Conservation (phyloP, 1,284 basidiomycete species). For the Exobasidium rhododendri region DNA sequence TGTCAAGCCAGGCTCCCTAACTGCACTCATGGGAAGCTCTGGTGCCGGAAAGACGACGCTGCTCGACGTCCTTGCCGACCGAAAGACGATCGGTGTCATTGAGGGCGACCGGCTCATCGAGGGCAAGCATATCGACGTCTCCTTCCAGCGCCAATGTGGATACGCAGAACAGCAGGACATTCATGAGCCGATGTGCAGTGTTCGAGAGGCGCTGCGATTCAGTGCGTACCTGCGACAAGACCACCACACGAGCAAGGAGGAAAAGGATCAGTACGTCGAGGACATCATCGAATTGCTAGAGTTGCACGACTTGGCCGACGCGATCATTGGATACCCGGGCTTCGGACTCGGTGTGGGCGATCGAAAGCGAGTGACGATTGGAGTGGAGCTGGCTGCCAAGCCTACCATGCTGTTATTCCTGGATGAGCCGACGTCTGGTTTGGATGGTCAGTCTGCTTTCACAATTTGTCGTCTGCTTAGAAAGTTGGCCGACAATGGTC, state of each 20-base stretch:
- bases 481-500: conserved; percentile 76
- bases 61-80: conserved; percentile 76
- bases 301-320: conserved; percentile 68
- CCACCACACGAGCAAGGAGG: conserved; percentile 63
- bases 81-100: conserved; percentile 75
- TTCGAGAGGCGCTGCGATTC: conserved; percentile 78
- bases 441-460: conserved; percentile 86
- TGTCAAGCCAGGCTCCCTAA: conserved; percentile 73
- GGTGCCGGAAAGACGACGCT: conserved; percentile 65
- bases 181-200: conserved; percentile 77
- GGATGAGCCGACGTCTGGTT: conserved; percentile 65
- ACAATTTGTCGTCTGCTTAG: conserved; percentile 75
- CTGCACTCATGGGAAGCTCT: conserved; percentile 69
- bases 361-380: conserved; percentile 69
- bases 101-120: conserved; percentile 75
- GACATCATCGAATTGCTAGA: conserved; percentile 76
- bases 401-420: conserved; percentile 66
- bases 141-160: conserved; percentile 68
- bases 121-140: conserved; percentile 67
- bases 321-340: conserved; percentile 62
- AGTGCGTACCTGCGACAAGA: conserved; percentile 79
- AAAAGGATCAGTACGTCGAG: conserved; percentile 79
- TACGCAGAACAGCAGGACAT: conserved; percentile 75
- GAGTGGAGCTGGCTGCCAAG: conserved; percentile 73
- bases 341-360: conserved; percentile 62